These are phyloP conservation scores for Castanea mollissima DNA, from an alignment of 306 rosid genomes.

Conservation along the genomic window DNA sequence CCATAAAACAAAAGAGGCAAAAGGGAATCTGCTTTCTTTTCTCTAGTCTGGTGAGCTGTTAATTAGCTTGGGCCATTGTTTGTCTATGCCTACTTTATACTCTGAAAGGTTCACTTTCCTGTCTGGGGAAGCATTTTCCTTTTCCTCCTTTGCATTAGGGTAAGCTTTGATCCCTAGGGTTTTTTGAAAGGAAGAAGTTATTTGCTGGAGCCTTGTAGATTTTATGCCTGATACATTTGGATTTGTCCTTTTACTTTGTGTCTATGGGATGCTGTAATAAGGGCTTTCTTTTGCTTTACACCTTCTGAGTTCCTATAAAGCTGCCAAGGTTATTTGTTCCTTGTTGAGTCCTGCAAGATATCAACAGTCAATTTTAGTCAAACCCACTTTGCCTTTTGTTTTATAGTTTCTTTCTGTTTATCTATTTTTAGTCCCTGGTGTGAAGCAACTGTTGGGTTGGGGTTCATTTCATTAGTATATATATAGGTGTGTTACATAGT, in stretches of 20 bases:
- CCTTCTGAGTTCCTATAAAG: constrained; percentile 72
- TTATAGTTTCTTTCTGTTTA: constrained; percentile 26
- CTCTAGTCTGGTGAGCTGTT: constrained; percentile 70
- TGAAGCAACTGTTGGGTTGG: constrained; percentile 37
- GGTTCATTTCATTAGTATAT: constrained; percentile 28
- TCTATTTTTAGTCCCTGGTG: constrained; percentile 21
- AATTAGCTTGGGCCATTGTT: constrained; percentile 59
- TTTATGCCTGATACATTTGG: constrained; percentile 51
- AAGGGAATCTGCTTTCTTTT: constrained; percentile 96
- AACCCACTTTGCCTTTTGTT: constrained; percentile 61
- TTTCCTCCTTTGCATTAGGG: constrained; percentile 34
- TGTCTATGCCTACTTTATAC: constrained; percentile 75
- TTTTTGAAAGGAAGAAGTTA: constrained; percentile 38
- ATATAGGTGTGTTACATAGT: constrained; percentile 22
- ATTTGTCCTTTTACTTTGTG: constrained; percentile 54
- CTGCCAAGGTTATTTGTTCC: constrained; percentile 82
- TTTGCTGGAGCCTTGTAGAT: constrained; percentile 50
- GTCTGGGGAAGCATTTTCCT: constrained; percentile 43
- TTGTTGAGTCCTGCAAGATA: constrained; percentile 87
- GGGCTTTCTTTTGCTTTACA: constrained; percentile 79
- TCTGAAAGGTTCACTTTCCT: constrained; percentile 96
- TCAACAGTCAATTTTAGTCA: constrained; percentile 69
- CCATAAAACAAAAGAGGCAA: constrained; percentile 44
- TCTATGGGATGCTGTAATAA: constrained; percentile 49
- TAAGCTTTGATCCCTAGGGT: constrained; percentile 62